phyloP scores from a whole-genome alignment of 2,329 filamentous ascomycete genomes.

The Xylaria sp. region DNA sequence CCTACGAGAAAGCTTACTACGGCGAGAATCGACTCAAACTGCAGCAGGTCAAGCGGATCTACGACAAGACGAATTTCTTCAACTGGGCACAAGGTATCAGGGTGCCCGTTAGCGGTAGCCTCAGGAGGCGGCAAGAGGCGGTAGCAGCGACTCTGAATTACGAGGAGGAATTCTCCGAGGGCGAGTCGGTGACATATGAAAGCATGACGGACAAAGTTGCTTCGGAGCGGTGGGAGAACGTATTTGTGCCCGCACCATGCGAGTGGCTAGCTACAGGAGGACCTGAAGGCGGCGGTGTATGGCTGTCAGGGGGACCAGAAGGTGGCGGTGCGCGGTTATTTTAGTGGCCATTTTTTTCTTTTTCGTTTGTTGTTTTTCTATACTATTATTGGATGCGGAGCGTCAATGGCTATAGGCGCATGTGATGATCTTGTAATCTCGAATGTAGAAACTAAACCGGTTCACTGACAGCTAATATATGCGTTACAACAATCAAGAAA shows the following conservation, averaged over 20 bases:
- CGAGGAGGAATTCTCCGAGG: neutral
- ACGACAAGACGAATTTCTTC: slow-evolving; percentile 40
- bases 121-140: neutral
- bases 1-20: slow-evolving; percentile 41
- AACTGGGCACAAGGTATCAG: slow-evolving; percentile 37
- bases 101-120: neutral
- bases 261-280: slow-evolving; percentile 6
- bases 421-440: too few species aligned
- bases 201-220: neutral
- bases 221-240: neutral
- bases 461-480: too few species aligned
- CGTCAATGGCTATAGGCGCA: too few species aligned
- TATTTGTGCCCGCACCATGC: slow-evolving; percentile 3
- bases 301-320: too few species aligned
- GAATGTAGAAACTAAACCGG: too few species aligned
- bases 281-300: neutral
- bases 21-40: slow-evolving; percentile 38
- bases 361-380: too few species aligned
- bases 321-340: neutral
- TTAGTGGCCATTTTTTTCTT: too few species aligned
- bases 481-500: too few species aligned
- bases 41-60: slow-evolving; percentile 37
- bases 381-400: too few species aligned
- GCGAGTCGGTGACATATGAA: neutral
- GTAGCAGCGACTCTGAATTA: neutral